These are phyloP conservation scores for Tinospora cordifolia DNA, from an alignment of 164 flowering plant genomes.

Conservation along the genomic window DNA sequence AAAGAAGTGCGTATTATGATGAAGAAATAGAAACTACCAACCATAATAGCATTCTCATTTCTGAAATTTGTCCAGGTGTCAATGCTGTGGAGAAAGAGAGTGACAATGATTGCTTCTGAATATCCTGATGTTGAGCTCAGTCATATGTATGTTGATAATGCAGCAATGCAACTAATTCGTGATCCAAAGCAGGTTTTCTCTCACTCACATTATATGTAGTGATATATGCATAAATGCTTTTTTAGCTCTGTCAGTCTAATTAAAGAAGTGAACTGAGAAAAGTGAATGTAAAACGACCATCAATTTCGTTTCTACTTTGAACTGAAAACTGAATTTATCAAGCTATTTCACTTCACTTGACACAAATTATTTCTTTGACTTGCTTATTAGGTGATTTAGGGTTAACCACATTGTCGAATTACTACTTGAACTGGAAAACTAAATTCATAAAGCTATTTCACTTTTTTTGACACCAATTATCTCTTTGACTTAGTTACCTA, in stretches of 20 bases:
- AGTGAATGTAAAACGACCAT: background rate
- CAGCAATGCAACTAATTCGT: constrained; percentile 96
- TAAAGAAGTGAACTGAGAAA: no score
- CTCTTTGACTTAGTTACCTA: background rate
- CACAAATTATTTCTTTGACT: no score
- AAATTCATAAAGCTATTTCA: background rate
- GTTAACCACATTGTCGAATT: no score
- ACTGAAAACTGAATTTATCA: no score
- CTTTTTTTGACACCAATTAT: background rate
- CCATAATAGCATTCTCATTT: background rate
- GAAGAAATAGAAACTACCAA: background rate
- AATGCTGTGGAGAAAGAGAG: constrained; percentile 88
- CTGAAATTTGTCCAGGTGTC: constrained; percentile 60
- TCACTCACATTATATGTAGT: background rate
- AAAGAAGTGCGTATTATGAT: background rate
- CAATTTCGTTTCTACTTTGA: no score
- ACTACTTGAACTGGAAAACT: background rate
- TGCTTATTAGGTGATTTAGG: no score
- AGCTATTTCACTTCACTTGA: no score
- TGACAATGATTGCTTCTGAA: constrained; percentile 55
- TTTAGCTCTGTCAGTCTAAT: background rate
- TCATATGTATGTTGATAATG: constrained; percentile 99
- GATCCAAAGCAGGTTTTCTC: constrained; percentile 80
- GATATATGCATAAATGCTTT: background rate
- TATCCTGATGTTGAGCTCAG: constrained; percentile 92